Evolutionary conservation across 208 protist genomes (phyloP), one percentile per base, ranked within the genome.

Genomic region (Tritrichomonas musculus): DNA sequence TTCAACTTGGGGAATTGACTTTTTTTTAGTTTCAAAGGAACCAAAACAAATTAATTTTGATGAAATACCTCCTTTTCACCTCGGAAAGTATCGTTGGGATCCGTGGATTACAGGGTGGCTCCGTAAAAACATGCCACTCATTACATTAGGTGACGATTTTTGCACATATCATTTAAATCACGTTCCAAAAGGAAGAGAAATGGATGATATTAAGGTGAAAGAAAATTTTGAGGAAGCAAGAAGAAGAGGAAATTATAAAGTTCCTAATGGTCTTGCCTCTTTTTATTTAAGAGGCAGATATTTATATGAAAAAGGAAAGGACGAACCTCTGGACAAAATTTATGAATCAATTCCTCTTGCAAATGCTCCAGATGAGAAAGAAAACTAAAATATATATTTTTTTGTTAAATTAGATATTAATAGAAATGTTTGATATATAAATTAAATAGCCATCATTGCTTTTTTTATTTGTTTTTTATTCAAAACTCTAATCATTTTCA

Each of bases 41-140:
- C 73, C 73, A 82, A 82, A 50, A 41, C 73, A 82, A 82, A 50
- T 82, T 1, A 82, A 82, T 39, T 47, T 82, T 50, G 73, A 82
- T 50, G 73, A 82, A 47, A 82, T 82, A 50, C 73, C 73, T 82
- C 73, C 73, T 30, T 82, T 82, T 50, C 73, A 82, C 50, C 33
- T 82, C 14, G 73, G 73, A 4, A 82, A 82, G 27, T 82, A 82
- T 82, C 33, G 73, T n/a, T 82, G 73, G 73, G 73, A 82, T 82
- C 73, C 73, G 27, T 82, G 73, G 73, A 39, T 82, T 50, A 39
- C 73, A n/a, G 73, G 73, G 30, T 82, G 73, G 73, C 73, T 82
- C 4, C 17, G 39, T n/a, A 47, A 30, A 30, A 33, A 82, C 17
- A 82, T 82, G 41, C 41, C 73, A 53, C 9, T 82, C n/a, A 50